phyloP scores from a whole-genome alignment of 2,329 filamentous ascomycete genomes.

The Colletotrichum ledebouriae region DNA sequence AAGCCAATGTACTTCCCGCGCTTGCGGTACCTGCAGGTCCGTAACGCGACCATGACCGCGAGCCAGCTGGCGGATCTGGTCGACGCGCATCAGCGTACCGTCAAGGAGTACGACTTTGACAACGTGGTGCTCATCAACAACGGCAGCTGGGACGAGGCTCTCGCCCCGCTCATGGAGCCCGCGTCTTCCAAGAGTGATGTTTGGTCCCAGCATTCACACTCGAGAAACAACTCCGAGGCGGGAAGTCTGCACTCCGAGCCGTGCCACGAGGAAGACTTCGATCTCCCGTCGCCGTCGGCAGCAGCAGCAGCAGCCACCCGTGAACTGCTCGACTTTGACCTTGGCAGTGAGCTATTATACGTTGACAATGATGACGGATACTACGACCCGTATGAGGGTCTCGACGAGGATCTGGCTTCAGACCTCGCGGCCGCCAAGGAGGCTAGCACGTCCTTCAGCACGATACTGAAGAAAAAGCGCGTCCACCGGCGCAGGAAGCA shows the following conservation, averaged over 20 bases:
- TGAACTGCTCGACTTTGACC: constrained; percentile 60
- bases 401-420: constrained; percentile 50
- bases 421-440: constrained; percentile 52
- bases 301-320: constrained; percentile 67
- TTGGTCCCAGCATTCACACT: constrained; percentile 59
- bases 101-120: constrained; percentile 85
- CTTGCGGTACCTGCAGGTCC: constrained; percentile 76
- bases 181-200: constrained; percentile 53
- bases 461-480: constrained; percentile 63
- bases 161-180: constrained; percentile 74
- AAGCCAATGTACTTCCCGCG: constrained; percentile 75
- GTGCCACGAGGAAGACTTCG: constrained; percentile 48
- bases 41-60: constrained; percentile 80
- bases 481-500: constrained; percentile 55
- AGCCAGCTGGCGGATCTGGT: constrained; percentile 79
- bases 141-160: constrained; percentile 85
- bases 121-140: constrained; percentile 76
- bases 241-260: constrained; percentile 46
- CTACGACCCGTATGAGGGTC: constrained; percentile 52
- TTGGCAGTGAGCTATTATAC: constrained; percentile 45
- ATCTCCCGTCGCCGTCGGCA: constrained; percentile 63
- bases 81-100: constrained; percentile 72
- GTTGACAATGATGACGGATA: constrained; percentile 32
- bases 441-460: constrained; percentile 57
- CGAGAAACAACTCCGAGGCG: constrained; percentile 52